Evolutionary conservation across 768 basidiomycete genomes (phyloP), one percentile per base, ranked within the genome.

Genomic region (Phanerochaete carnosa): DNA sequence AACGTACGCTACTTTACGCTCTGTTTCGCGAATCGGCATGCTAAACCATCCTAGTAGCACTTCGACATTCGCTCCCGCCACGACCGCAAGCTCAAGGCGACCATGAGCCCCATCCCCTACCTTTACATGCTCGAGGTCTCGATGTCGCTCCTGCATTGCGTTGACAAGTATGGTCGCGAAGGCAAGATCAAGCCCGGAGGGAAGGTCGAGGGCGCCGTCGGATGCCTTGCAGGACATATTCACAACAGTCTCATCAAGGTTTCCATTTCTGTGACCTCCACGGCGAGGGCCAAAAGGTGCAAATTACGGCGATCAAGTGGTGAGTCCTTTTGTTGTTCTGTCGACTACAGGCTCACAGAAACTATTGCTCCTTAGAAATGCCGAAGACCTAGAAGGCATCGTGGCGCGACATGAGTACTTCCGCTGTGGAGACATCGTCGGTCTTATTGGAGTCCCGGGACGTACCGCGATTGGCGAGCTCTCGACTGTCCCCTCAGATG

Each of bases 61-160:
- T 96, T 89, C 72, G 95, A 97, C 70, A 77, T 94, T 66, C 90
- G 97, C 66, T 93, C 90, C 30, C 86, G 93, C 52, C 87, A 91
- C 67, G 94, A 98, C 68, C 83, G 87, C 63, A 84, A 87, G 65
- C 84, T 99, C 62, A 89, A 92, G 74, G 81, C 87, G 70, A 90
- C 90, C 30, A 89, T 90, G 72, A 74, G 83, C 7, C 96, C 95
- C 2, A 91, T 95, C 73, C 96, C 96, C 2, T 99, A 98, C 79
- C 96, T 96, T 7, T 96, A 99, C 88, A 99, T 98, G 85, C 98
- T 99, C 78, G 74, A 95, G 65, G 95, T 98, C 23, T 79, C 88
- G 59, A 79, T 75, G 62, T 93, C 92, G 9, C 79, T 99, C 69
- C 76, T 85, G 2, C 70, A 76, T 3, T 99, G 87, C 76, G 83